phyloP scores from a whole-genome alignment of 192 early-diverging fungal species.

The Coemansia sp. region DNA sequence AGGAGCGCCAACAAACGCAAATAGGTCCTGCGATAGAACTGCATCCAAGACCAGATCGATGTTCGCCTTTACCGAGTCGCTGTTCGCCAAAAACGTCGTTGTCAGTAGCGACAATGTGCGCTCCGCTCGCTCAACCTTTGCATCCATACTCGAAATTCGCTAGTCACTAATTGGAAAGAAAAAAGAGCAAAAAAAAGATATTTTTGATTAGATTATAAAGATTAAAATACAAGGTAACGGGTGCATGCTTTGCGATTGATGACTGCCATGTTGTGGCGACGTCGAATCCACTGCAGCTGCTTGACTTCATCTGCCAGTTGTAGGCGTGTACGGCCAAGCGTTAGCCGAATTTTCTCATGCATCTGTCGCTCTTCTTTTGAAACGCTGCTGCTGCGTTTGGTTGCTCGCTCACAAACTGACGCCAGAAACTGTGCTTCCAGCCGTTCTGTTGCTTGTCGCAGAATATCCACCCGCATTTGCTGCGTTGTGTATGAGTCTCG shows the following conservation, averaged over 20 bases:
- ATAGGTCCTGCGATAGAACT: constrained; percentile 41
- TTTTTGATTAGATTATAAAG: not conserved
- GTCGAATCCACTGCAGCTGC: constrained; percentile 47
- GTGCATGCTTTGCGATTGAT: constrained; percentile 31
- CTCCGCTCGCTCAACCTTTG: constrained; percentile 43
- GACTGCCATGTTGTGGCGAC: constrained; percentile 46
- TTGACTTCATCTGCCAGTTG: constrained; percentile 49
- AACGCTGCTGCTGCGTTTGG: constrained; percentile 31
- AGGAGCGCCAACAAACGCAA: constrained; percentile 14
- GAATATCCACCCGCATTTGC: constrained; percentile 20
- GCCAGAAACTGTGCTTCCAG: constrained; percentile 39
- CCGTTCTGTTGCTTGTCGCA: constrained; percentile 14
- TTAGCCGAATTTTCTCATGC: constrained; percentile 33
- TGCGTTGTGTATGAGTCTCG: constrained; percentile 41
- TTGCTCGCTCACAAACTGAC: constrained; percentile 42
- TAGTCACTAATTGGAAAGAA: constrained; percentile 2
- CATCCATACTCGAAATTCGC: constrained; percentile 22
- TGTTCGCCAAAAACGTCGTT: constrained; percentile 43
- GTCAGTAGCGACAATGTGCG: constrained; percentile 45
- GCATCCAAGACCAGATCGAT: constrained; percentile 35
- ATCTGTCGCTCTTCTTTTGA: constrained; percentile 25
- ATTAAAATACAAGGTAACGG: constrained; percentile 30
- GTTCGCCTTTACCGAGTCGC: constrained; percentile 35
- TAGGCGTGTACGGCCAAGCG: constrained; percentile 27
- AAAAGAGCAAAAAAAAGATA: not conserved